Conservation (phyloP, 345 rosid species). For the Populus davidiana region DNA sequence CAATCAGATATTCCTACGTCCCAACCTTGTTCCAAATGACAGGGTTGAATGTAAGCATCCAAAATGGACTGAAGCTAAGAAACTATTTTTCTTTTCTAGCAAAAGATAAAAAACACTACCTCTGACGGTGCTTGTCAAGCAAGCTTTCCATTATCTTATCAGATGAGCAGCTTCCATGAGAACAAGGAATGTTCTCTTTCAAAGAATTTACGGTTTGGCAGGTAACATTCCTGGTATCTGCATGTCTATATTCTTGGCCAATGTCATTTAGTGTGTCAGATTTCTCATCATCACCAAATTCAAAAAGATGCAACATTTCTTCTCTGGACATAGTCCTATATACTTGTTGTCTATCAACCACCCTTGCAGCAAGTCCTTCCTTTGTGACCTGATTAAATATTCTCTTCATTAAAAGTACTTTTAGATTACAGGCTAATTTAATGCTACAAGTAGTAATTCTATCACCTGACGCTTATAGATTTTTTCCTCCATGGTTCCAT, state of each 20-base stretch:
- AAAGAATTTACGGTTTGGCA: constrained; percentile 37
- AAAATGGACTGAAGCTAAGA: not conserved
- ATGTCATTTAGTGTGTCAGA: constrained; percentile 49
- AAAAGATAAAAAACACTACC: constrained; percentile 36
- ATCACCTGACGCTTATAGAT: constrained; percentile 97
- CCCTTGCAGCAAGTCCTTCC: constrained; percentile 99
- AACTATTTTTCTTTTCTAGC: not conserved
- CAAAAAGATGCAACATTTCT: constrained; percentile 98
- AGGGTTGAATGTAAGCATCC: not conserved
- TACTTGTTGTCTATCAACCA: constrained; percentile 98
- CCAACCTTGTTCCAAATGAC: not conserved
- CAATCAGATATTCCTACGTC: not conserved
- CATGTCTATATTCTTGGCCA: constrained; percentile 36
- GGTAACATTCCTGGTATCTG: constrained; percentile 25
- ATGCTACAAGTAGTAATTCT: constrained; percentile 9
- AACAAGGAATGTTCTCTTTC: constrained; percentile 49
- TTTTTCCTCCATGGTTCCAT: constrained; percentile 98
- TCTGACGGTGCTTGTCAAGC: constrained; percentile 69
- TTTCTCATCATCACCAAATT: constrained; percentile 89
- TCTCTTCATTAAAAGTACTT: constrained; percentile 16
- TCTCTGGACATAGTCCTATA: constrained; percentile 93
- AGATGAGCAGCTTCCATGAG: constrained; percentile 64
- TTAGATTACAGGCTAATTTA: constrained; percentile 13
- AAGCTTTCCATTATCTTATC: constrained; percentile 89
- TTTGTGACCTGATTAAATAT: constrained; percentile 74